Evolutionary conservation across 148 eudicot genomes (phyloP).

Genomic region (Bassia scoparia): DNA sequence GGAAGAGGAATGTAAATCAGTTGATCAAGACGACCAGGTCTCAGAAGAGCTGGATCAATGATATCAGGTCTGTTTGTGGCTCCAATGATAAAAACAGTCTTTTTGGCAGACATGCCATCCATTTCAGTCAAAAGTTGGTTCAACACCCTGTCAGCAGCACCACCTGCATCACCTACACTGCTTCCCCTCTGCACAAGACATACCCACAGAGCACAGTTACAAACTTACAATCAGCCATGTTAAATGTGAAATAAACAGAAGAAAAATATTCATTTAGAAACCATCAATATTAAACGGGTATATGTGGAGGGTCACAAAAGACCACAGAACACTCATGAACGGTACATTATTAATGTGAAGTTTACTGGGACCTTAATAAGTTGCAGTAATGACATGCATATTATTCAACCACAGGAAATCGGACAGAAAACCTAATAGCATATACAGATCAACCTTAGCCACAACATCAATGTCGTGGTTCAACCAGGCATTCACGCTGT

Average conservation of each 20-base stretch:
- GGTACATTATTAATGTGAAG: too few species aligned
- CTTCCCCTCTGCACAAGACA: slow-evolving; percentile 59
- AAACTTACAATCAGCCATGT: background rate
- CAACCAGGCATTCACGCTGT: too few species aligned
- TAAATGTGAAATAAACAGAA: background rate
- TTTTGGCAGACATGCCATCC: slow-evolving; percentile 95
- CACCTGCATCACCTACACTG: slow-evolving; percentile 89
- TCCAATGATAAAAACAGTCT: slow-evolving; percentile 82
- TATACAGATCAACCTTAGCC: background rate
- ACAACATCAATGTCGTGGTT: background rate
- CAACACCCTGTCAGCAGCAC: slow-evolving; percentile 88
- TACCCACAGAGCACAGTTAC: background rate
- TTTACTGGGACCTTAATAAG: background rate
- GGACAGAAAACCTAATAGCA: background rate
- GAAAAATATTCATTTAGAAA: background rate
- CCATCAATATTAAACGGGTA: background rate
- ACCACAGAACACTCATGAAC: background rate
- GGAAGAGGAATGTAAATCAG: slow-evolving; percentile 84
- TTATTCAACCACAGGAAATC: background rate
- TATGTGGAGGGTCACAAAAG: too few species aligned
- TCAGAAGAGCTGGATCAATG: slow-evolving; percentile 74
- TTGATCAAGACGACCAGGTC: slow-evolving; percentile 92
- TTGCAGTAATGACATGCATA: background rate
- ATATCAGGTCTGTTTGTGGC: slow-evolving; percentile 92
- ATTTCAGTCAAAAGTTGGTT: slow-evolving; percentile 84